Percentiles rank a stretch among this genome's conserved stretches.
Conservation (phyloP, 805 yeast species). For the Naumovozyma baii region DNA sequence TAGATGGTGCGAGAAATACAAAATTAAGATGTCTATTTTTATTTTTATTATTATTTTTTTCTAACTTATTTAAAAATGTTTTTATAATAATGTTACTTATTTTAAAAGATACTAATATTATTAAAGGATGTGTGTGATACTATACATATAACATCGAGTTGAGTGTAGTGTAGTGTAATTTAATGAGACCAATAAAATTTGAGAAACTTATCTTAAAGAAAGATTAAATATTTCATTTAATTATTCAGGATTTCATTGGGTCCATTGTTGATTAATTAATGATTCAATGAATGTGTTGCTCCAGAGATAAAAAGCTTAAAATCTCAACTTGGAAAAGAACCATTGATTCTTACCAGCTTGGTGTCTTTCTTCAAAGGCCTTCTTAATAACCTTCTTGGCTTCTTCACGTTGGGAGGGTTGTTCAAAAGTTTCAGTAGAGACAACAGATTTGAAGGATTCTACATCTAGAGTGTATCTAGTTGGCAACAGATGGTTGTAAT, state of each 20-base stretch:
- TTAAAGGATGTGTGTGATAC: no score
- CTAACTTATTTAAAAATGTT: no score
- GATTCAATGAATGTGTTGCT: not conserved
- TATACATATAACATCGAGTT: no score
- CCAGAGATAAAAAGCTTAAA: slow-evolving; percentile 37
- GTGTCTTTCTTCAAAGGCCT: slow-evolving; percentile 98
- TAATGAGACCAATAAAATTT: no score
- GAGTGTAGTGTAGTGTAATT: no score
- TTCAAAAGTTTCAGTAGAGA: slow-evolving; percentile 85
- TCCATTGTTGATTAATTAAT: no score
- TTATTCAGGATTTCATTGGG: no score
- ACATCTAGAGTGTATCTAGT: slow-evolving; percentile 98
- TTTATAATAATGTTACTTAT: not conserved
- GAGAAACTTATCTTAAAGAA: no score
- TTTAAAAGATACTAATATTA: not conserved
- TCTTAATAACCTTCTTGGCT: slow-evolving; percentile 97
- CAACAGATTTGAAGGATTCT: slow-evolving; percentile 84
- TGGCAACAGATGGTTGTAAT: slow-evolving; percentile 99
- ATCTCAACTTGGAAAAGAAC: slow-evolving; percentile 97
- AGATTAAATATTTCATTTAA: no score
- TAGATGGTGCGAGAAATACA: no score
- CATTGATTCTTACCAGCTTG: slow-evolving; percentile 99
- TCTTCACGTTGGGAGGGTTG: slow-evolving; percentile 98
- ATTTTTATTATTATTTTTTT: no score
- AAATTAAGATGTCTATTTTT: no score